phyloP scores from a whole-genome alignment of 495 filamentous ascomycete genomes.

The Amphirosellinia nigrospora region DNA sequence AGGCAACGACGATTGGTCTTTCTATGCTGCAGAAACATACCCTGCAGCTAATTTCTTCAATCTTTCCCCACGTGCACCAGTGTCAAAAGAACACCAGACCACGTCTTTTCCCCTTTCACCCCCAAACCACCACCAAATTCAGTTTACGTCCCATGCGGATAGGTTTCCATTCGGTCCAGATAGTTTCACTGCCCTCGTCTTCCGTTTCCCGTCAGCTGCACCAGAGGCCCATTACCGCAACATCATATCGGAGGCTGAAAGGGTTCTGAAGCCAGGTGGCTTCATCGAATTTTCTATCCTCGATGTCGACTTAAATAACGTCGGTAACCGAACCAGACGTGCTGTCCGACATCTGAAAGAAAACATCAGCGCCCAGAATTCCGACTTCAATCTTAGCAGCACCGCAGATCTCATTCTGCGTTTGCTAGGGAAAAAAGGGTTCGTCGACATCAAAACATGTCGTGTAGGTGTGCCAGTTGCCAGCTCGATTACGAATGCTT shows the following conservation, averaged over 20 bases:
- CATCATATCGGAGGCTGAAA: constrained; percentile 84
- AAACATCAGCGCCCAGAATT: constrained; percentile 64
- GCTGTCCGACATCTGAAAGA: constrained; percentile 81
- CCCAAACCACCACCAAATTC: constrained; percentile 84
- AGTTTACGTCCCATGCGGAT: constrained; percentile 67
- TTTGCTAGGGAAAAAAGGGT: constrained; percentile 77
- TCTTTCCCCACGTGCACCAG: constrained; percentile 62
- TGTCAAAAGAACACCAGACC: constrained; percentile 43
- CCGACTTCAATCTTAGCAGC: constrained; percentile 71
- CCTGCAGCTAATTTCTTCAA: constrained; percentile 86
- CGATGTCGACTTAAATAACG: constrained; percentile 85
- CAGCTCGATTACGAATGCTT: constrained; percentile 61
- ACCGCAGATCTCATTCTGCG: constrained; percentile 79
- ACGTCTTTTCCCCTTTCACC: constrained; percentile 64
- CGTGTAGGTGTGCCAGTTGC: constrained; percentile 89
- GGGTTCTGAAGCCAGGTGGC: constrained; percentile 88
- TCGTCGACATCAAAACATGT: constrained; percentile 83
- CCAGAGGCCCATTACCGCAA: constrained; percentile 78
- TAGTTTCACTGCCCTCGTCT: constrained; percentile 83
- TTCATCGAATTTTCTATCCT: constrained; percentile 87
- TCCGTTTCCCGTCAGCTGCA: constrained; percentile 83
- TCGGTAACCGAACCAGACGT: constrained; percentile 77
- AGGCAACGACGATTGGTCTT: constrained; percentile 89
- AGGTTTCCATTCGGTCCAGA: constrained; percentile 87
- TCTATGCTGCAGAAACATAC: constrained; percentile 93